Base-by-base conservation (phyloP, 371 early-diverging fungal genomes). In the Funneliformis caledonium region DNA sequence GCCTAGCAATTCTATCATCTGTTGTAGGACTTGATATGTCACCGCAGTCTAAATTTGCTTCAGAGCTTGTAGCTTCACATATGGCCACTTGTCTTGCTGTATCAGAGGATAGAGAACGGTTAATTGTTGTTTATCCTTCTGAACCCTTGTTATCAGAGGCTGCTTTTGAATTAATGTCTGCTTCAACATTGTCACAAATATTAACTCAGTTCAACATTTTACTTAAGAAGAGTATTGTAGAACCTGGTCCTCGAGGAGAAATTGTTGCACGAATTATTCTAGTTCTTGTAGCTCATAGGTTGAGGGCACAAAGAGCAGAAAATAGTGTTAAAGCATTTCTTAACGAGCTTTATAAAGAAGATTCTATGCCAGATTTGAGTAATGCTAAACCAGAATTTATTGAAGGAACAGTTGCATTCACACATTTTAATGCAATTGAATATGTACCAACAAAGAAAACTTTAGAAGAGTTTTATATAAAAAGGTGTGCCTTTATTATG, bases 141-240 rank as follows among this genome's bases (percentile, higher is more conserved):
- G 78, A 77, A 47, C 78, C 78, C 10, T 10, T 77, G 10, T 26
- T 77, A 7, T 43, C 78, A 2, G 78, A 77, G 47, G 78, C 67
- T 6, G 64, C 78, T 16, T 10, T 77, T 19, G n/a, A 64, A 65
- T 6, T 67, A 7, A 8, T 77, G 16, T 16, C 42, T n/a, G 26
- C 6, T 59, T 7, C 5, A 14, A 19, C 5, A 22, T 45, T 45
- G 16, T 7, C 14, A 37, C 14, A 11, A 31, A 31, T 72, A 12
- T 43, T 72, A 12, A 7, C 4, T 8, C 19, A 61, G 12, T 61
- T 76, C 43, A 37, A 33, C 8, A 11, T 3, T n/a, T 22, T 26
- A 42, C 62, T 76, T 22, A 76, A 60, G 33, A 59, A 76, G 19
- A 62, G 76, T 16, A 2, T 76, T 52, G 76, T 76, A 9, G 76